These are phyloP conservation scores for Fusarium sambucinum DNA, from an alignment of 2,329 filamentous ascomycete species.

Conservation along the genomic window DNA sequence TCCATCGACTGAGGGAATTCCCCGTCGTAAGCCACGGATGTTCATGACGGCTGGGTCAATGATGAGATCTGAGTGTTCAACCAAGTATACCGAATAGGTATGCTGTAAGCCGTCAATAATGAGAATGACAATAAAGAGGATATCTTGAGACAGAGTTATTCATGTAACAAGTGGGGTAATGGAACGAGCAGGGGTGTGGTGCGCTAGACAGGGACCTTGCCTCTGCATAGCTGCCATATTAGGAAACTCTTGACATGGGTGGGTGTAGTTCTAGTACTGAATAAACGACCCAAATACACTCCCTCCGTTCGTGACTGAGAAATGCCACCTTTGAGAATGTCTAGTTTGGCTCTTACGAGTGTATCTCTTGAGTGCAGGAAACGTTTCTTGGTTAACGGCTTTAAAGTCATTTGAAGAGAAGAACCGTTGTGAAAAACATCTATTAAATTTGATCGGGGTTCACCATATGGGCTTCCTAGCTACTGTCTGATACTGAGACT, in stretches of 20 bases:
- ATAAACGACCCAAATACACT: neutral
- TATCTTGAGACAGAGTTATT: neutral
- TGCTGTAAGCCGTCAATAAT: slow-evolving; percentile 1
- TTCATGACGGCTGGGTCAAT: neutral
- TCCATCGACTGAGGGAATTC: slow-evolving; percentile 1
- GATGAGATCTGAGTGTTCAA: neutral
- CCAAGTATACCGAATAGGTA: neutral
- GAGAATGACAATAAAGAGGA: neutral
- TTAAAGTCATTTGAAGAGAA: neutral
- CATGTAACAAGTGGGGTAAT: slow-evolving; percentile 3
- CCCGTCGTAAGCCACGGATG: neutral
- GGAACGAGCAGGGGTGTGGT: neutral
- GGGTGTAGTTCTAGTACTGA: neutral
- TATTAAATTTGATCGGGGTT: neutral
- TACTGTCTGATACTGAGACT: neutral
- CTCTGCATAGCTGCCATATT: neutral
- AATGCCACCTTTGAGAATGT: neutral
- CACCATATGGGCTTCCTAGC: neutral
- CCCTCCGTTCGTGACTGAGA: neutral
- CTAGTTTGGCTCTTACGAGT: neutral
- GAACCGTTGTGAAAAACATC: neutral
- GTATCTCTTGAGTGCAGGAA: neutral
- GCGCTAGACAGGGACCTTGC: neutral
- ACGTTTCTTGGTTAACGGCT: neutral
- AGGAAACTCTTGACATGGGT: slow-evolving; percentile 2